Base-by-base conservation (phyloP, 2,329 filamentous ascomycete genomes). In the Nemania bipapillata region DNA sequence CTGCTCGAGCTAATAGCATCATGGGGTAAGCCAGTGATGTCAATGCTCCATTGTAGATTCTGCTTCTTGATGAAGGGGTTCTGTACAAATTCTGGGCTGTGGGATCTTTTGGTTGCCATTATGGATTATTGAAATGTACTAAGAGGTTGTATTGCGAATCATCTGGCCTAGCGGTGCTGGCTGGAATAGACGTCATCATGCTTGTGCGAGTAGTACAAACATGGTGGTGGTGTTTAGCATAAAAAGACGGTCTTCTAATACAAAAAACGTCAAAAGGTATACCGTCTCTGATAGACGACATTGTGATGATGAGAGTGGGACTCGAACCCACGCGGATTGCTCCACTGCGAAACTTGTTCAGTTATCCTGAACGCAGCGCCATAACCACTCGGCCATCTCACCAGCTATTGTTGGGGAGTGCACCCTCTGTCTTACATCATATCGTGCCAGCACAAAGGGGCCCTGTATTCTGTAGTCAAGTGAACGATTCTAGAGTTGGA, bases 11-110 rank as follows among this genome's bases (percentile, higher is more conserved):
- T 65, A 56, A 47, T 45, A 22, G 56, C 69, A n/a, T 68, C 62
- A 50, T 61, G 60, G 20, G 60, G 12, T 8, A 66, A 47, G 50
- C 70, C 55, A n/a, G 71, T 72, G 24, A 74, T 63, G 15, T 78
- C 73, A 11, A 84, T 71, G 5, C 76, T 80, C 83, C 83, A 85
- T 72, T 80, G 71, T 5, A 84, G 77, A 67, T 85, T 85, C 24
- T 77, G 77, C 69, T 80, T 83, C 74, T 85, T 85, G 69, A 84
- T 80, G 66, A 84, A 82, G 0, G 83, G 83, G 58, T 85, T 85
- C 2, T 79, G 69, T 8, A 84, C 80, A 58, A 85, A 72, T 24
- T 74, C 70, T 1, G 79, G 78, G 62, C 78, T 79, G 28, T 72
- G 74, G 1, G 42, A 58, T 22, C 79, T 76, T 63, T 82, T 82